These are phyloP conservation scores for Colletotrichum chlorophyti DNA, from an alignment of 2,329 filamentous ascomycete species.

Conservation along the genomic window DNA sequence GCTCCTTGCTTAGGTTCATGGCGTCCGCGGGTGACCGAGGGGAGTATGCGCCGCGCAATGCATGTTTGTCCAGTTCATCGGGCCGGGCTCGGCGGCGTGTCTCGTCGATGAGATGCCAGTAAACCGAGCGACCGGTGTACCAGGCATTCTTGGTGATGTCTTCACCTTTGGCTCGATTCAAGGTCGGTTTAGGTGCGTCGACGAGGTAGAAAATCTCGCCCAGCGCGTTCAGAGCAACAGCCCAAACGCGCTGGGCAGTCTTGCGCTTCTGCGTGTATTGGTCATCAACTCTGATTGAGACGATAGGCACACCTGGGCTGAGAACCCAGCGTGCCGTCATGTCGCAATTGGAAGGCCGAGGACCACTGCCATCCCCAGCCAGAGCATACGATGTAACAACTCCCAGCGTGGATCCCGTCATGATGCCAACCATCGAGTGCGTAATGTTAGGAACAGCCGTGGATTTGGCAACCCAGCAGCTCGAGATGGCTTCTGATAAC, in stretches of 20 bases:
- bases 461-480: conserved; percentile 91
- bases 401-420: conserved; percentile 84
- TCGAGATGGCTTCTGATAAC: conserved; percentile 74
- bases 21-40: conserved; percentile 78
- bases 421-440: conserved; percentile 79
- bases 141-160: conserved; percentile 74
- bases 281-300: conserved; percentile 84
- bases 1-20: conserved; percentile 73
- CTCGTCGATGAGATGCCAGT: conserved; percentile 81
- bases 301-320: conserved; percentile 90
- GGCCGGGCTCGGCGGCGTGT: conserved; percentile 75
- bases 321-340: conserved; percentile 89
- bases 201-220: conserved; percentile 90
- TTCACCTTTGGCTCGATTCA: conserved; percentile 54
- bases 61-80: conserved; percentile 75
- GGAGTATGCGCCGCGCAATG: conserved; percentile 77
- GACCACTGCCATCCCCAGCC: conserved; percentile 63
- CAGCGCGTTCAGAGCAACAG: conserved; percentile 90
- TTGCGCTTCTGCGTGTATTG: conserved; percentile 77
- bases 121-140: conserved; percentile 78
- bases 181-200: conserved; percentile 67
- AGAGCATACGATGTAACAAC: conserved; percentile 84
- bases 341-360: conserved; percentile 74
- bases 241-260: conserved; percentile 78
- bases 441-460: conserved; percentile 74